These are phyloP conservation scores for Aspergillus sp. DNA, from an alignment of 2,329 filamentous ascomycete species.

Conservation along the genomic window DNA sequence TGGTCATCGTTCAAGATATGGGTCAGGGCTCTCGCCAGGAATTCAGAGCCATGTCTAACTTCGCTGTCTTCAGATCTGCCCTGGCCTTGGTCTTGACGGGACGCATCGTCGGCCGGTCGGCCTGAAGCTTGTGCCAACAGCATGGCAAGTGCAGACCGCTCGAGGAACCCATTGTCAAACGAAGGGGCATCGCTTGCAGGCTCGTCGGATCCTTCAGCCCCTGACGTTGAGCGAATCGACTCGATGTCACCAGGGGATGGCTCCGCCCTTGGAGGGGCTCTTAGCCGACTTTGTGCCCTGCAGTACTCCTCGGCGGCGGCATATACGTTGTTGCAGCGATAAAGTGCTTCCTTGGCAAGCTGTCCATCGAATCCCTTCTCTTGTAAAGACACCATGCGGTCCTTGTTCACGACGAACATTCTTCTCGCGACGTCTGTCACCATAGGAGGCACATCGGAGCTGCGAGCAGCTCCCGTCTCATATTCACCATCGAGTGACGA, in stretches of 20 bases:
- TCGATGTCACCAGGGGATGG: conserved; percentile 63
- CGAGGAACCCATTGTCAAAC: conserved; percentile 29
- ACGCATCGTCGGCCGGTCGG: conserved; percentile 27
- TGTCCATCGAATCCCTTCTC: conserved; percentile 59
- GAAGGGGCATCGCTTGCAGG: conserved; percentile 29
- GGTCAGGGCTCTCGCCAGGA: conserved; percentile 47
- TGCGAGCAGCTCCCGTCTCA: conserved; percentile 67
- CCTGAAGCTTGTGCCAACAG: conserved; percentile 36
- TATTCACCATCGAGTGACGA: conserved; percentile 74
- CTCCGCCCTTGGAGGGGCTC: conserved; percentile 65
- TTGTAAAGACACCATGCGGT: conserved; percentile 47
- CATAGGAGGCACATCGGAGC: conserved; percentile 59
- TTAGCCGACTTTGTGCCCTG: conserved; percentile 59
- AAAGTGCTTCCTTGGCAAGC: conserved; percentile 76
- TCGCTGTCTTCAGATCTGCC: conserved; percentile 32
- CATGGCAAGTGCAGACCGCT: conserved; percentile 37
- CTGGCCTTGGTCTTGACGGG: conserved; percentile 25
- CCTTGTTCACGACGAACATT: conserved; percentile 55
- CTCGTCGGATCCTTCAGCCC: conserved; percentile 36
- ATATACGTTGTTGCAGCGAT: conserved; percentile 71
- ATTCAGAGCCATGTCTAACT: conserved; percentile 36
- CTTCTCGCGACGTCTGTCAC: conserved; percentile 51
- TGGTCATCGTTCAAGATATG: conserved; percentile 42
- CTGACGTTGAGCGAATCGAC: conserved; percentile 31
- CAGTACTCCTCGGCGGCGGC: conserved; percentile 73